Percentiles rank a stretch among this genome's conserved stretches.
phyloP scores from a whole-genome alignment of 2,329 filamentous ascomycete genomes.

The Sordariomycetes sp. region DNA sequence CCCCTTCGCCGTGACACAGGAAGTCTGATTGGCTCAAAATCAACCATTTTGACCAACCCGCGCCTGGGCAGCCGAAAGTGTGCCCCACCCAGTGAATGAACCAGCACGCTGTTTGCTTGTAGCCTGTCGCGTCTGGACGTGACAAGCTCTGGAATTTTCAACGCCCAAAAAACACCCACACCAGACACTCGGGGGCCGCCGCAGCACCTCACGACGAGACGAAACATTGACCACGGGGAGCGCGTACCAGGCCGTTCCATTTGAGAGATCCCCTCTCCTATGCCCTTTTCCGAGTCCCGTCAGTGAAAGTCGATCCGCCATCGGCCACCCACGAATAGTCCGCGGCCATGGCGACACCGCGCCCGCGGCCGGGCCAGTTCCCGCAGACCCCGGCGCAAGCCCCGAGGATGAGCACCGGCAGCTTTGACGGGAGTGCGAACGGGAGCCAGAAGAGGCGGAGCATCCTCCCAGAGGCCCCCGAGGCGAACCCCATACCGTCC shows the following conservation, averaged over 20 bases:
- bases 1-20: neutral
- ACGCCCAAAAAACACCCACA: neutral
- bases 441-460: constrained; percentile 8
- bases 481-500: constrained; percentile 15
- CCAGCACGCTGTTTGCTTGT: neutral
- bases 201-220: neutral
- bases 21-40: neutral
- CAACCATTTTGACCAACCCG: neutral
- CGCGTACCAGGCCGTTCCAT: neutral
- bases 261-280: neutral
- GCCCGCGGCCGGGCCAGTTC: constrained; percentile 5
- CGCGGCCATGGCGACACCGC: constrained; percentile 5
- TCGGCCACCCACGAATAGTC: neutral
- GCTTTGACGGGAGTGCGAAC: neutral
- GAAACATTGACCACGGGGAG: neutral
- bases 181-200: neutral
- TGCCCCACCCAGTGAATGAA: neutral
- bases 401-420: neutral
- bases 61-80: neutral
- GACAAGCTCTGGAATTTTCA: neutral
- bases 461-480: constrained; percentile 35
- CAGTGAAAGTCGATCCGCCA: neutral
- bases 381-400: constrained; percentile 3
- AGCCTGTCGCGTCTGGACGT: neutral
- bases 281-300: neutral